Evolutionary conservation across 2,329 filamentous ascomycete genomes (phyloP).

Genomic region (Epichloe gansuensis): DNA sequence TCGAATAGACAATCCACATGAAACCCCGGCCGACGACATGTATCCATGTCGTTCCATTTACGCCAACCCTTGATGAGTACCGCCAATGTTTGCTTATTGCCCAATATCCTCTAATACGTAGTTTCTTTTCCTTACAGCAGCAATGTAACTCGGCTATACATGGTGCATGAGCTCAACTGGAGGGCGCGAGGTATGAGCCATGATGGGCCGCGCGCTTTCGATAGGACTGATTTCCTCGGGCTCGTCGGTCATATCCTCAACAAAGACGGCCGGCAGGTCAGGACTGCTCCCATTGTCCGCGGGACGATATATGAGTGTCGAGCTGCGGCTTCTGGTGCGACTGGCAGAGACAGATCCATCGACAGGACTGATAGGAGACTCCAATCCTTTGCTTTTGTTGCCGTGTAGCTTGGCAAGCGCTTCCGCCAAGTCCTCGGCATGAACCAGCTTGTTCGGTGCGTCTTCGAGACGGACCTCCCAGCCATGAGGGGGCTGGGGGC

Average conservation of each 20-base stretch:
- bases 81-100: neutral
- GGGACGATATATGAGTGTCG: constrained; percentile 54
- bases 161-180: constrained; percentile 53
- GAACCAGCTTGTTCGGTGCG: constrained; percentile 57
- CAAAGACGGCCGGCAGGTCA: constrained; percentile 50
- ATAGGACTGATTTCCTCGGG: constrained; percentile 33
- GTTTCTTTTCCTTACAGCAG: too few species aligned
- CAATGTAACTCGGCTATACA: constrained; percentile 11
- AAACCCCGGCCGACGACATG: neutral
- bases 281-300: constrained; percentile 41
- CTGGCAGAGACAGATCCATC: constrained; percentile 15
- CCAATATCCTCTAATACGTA: neutral
- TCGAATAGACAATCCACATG: neutral
- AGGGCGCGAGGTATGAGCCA: constrained; percentile 49
- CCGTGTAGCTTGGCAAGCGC: constrained; percentile 52
- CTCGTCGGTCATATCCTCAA: constrained; percentile 54
- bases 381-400: constrained; percentile 14
- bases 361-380: constrained; percentile 20
- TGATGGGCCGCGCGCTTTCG: constrained; percentile 32
- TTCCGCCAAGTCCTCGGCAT: constrained; percentile 56
- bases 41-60: neutral
- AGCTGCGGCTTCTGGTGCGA: constrained; percentile 44
- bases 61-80: neutral
- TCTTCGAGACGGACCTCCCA: constrained; percentile 59
- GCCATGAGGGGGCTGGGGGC: constrained; percentile 56